Evolutionary conservation across 2,329 filamentous ascomycete species (phyloP), one percentile per base, ranked within the genome.

Genomic region (Pseudocercospora eumusae): DNA sequence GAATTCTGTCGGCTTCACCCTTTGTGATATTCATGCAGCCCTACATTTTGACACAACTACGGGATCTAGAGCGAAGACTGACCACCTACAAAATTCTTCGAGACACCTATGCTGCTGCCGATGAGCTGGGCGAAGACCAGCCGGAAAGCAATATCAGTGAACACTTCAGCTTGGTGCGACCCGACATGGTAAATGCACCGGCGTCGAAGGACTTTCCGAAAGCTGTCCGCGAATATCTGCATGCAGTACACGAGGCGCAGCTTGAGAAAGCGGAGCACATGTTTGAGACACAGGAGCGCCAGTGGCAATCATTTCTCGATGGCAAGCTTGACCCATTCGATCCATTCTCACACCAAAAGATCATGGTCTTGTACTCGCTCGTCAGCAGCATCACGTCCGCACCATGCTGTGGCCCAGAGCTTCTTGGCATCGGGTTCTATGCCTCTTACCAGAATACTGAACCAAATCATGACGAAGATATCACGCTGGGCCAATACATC

Each of bases 1-100:
- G 93, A 72, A 89, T 99, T 49, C 80, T 99, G 5, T 99, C 96
- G 1, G 92, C 92, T 0, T 99, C 95, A 0, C 95, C 95, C 0
- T 98, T 96, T 73, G 95, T 99, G 67, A 93, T 92, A 71, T 99
- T 98, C 73, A 89, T 90, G 66, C 92, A 95, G 73, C 95, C 95
- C 0, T 96, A 98, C 75, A 84, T 98, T 23, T 83, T 99, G 40
- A 96, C 95, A 83, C 91, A 91, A 72, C 90, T 95, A 45, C 88
- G 95, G 55, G 93, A 97, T 74, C 90, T 97, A 72, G 95, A 99
- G 76, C 84, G 91, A 57, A 87, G 90, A 59, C 81, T 99, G 4
- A 85, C 89, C 1, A 92, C 96, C 73, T 82, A 97, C 53, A 93
- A 90, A 73, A 84, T 88, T 56, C 83, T 98, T 10, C 87, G 91